Evolutionary conservation across 164 flowering plant species (phyloP).

Genomic region (Warburgia ugandensis): DNA sequence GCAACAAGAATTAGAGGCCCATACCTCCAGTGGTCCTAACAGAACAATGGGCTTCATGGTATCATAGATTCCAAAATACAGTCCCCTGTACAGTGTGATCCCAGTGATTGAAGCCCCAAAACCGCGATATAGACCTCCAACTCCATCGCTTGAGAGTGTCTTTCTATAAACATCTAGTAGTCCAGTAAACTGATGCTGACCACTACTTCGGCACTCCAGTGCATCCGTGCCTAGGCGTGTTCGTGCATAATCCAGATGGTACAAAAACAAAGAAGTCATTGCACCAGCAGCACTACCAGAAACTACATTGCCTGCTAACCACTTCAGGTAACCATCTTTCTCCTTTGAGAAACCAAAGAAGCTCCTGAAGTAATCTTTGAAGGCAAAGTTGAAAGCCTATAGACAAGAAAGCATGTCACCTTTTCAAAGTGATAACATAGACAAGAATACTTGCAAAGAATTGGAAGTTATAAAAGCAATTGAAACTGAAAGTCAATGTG

Average conservation of each 20-base stretch:
- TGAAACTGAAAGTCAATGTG: too few relatives aligned
- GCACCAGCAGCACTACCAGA: slow-evolving; percentile 99
- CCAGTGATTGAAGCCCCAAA: slow-evolving; percentile 93
- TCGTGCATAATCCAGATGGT: slow-evolving; percentile 92
- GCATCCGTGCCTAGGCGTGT: slow-evolving; percentile 90
- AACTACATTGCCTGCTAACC: slow-evolving; percentile 91
- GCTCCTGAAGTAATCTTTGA: slow-evolving; percentile 85
- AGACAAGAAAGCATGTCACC: slow-evolving; percentile 11
- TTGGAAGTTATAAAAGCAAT: too few relatives aligned
- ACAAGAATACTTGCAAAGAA: too few relatives aligned
- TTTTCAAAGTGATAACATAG: too few relatives aligned
- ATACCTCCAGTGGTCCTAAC: slow-evolving; percentile 84
- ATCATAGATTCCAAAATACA: slow-evolving; percentile 96
- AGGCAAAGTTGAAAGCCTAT: slow-evolving; percentile 97
- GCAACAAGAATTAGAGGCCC: background rate
- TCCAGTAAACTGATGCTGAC: slow-evolving; percentile 74
- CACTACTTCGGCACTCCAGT: slow-evolving; percentile 32
- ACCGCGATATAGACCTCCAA: slow-evolving; percentile 83
- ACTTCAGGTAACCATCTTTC: slow-evolving; percentile 81
- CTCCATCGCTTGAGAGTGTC: slow-evolving; percentile 77
- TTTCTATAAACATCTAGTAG: slow-evolving; percentile 75
- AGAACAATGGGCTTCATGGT: slow-evolving; percentile 82
- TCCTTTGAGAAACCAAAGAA: slow-evolving; percentile 77
- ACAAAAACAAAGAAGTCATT: slow-evolving; percentile 71
- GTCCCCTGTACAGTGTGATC: slow-evolving; percentile 83